These are phyloP conservation scores for Alternaria angustiovoidea DNA, from an alignment of 2,329 filamentous ascomycete species.

Conservation along the genomic window DNA sequence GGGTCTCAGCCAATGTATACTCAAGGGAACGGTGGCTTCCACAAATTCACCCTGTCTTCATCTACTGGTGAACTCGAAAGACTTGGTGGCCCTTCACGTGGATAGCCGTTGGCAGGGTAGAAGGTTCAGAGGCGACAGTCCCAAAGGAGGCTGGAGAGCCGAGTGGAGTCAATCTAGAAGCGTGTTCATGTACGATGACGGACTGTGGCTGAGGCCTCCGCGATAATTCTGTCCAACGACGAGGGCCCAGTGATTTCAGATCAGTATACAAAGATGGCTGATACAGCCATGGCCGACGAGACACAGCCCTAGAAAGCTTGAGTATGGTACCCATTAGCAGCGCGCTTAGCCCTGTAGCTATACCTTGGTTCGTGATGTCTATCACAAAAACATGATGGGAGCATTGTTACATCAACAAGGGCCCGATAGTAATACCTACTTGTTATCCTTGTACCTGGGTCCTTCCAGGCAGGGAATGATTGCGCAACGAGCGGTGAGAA, in stretches of 20 bases:
- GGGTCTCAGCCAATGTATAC: background rate
- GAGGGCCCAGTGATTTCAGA: background rate
- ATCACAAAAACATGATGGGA: background rate
- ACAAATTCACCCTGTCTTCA: background rate
- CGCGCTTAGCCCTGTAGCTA: background rate
- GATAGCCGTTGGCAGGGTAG: background rate
- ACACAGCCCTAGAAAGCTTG: background rate
- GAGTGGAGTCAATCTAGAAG: conserved; percentile 8
- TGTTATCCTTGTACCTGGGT: background rate
- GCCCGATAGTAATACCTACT: background rate
- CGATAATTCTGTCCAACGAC: background rate
- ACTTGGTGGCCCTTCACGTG: background rate
- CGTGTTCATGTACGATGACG: conserved; percentile 9
- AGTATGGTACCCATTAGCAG: background rate
- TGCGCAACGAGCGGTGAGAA: background rate
- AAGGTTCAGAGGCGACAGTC: background rate
- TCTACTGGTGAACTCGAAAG: background rate
- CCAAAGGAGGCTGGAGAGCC: background rate
- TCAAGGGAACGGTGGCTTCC: background rate
- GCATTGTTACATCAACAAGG: background rate
- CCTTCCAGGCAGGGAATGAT: background rate
- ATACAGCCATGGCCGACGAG: background rate
- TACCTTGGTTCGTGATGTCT: background rate
- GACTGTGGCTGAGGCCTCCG: conserved; percentile 3
- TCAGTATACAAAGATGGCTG: background rate